Base-by-base conservation (phyloP, 2,329 filamentous ascomycete species). In the Pseudogymnoascus sp. region DNA sequence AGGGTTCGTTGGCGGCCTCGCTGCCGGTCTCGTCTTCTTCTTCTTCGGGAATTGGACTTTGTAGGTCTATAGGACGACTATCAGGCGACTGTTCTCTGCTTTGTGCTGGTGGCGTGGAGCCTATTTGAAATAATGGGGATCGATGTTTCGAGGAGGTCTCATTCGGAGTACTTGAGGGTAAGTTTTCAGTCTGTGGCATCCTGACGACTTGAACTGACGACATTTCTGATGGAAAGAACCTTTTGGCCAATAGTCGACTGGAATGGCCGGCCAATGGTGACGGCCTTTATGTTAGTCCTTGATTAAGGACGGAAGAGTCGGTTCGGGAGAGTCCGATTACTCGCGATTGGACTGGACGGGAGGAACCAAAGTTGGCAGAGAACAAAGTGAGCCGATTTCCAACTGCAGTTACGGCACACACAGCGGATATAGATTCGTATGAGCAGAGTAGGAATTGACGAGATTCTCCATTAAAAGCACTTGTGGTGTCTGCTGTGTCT, bases 1-100 rank as follows among this genome's bases (percentile, higher is more conserved):
- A 77, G 50, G 84, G 84, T 67, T 87, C 84, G 74, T 82, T 81
- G 63, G 78, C 76, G 23, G 79, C 80, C 69, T 86, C 84, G 72
- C 80, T 85, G 66, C 82, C 80, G 7, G 83, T 84, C 71, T 86
- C 84, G 28, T 71, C 70, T 25, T 82, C 82, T 73, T 74, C 73
- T 56, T 82, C 82, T 74, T 85, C 83, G 61, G 79, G 77, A 65
- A 85, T 84, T 62, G 82, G 78, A 65, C 75, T 78, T 66, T 77
- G 75, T 8, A 83, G 73, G 61, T 84, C 81, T 67, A 79, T 77
- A 61, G 80, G 76, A 67, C 65, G 65, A 6, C 65, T 66, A 44
- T 72, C 69, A 14, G 69, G 68, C 1, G 70, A 70, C 2, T 50
- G 44, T 10, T 50, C 44, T 28, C 44, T 50, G 44, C 44, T 50